Evolutionary conservation across 805 yeast genomes (phyloP).

Genomic region (Candida chauliodis): DNA sequence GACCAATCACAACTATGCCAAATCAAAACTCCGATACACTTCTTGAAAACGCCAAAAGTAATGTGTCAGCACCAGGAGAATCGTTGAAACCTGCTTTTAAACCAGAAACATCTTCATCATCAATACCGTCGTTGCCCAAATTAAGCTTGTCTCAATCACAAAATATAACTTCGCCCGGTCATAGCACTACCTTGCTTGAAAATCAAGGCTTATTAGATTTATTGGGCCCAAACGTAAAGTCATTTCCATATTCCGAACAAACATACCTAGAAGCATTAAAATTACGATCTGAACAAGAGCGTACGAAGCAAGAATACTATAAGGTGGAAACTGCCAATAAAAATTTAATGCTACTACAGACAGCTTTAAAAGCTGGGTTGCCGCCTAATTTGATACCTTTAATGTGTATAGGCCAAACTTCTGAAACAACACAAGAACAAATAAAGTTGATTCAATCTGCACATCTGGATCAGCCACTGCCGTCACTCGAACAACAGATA

Average conservation of each 20-base stretch:
- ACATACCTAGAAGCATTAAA: slow-evolving; percentile 57
- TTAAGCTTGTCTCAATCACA: background rate
- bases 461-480: slow-evolving; percentile 9
- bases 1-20: too few relatives aligned
- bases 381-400: slow-evolving; percentile 63
- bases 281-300: slow-evolving; percentile 69
- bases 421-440: slow-evolving; percentile 15
- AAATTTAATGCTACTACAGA: slow-evolving; percentile 58
- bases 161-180: too few relatives aligned
- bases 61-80: background rate
- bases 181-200: background rate
- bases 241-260: slow-evolving; percentile 56
- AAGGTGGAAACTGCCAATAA: slow-evolving; percentile 58
- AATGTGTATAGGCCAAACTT: slow-evolving; percentile 43
- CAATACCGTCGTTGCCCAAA: slow-evolving; percentile 1
- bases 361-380: slow-evolving; percentile 57
- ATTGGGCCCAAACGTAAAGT: slow-evolving; percentile 50
- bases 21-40: background rate
- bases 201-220: slow-evolving; percentile 27
- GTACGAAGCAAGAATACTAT: slow-evolving; percentile 76
- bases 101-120: background rate
- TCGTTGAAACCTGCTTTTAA: slow-evolving; percentile 2
- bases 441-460: slow-evolving; percentile 4
- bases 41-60: background rate
- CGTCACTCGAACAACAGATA: slow-evolving; percentile 10